phyloP scores from a whole-genome alignment of 2,329 filamentous ascomycete genomes.

The Ophiocordyceps camponoti-saundersi region DNA sequence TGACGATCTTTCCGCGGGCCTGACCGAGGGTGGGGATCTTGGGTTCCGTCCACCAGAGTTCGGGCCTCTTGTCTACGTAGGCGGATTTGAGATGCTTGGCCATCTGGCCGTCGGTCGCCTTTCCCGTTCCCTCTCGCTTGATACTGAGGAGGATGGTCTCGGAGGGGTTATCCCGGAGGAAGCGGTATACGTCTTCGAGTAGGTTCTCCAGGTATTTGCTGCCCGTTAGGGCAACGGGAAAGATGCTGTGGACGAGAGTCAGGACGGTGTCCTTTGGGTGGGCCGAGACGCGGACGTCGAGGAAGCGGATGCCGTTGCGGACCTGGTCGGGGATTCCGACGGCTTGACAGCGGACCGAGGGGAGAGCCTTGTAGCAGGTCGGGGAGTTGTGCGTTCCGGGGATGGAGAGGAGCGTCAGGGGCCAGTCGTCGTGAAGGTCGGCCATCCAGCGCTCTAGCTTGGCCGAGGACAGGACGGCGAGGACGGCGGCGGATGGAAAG shows the following conservation, averaged over 20 bases:
- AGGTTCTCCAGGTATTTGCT: constrained; percentile 63
- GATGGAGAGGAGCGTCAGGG: constrained; percentile 69
- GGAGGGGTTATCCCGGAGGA: constrained; percentile 59
- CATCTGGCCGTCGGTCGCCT: constrained; percentile 63
- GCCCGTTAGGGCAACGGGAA: constrained; percentile 73
- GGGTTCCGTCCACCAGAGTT: constrained; percentile 64
- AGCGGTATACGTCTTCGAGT: constrained; percentile 52
- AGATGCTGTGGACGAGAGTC: constrained; percentile 74
- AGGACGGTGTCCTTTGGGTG: constrained; percentile 44
- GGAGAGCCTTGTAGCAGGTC: constrained; percentile 67
- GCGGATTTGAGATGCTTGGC: constrained; percentile 54
- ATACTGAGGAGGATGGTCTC: constrained; percentile 77
- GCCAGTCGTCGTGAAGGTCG: constrained; percentile 50
- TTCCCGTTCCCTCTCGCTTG: constrained; percentile 80
- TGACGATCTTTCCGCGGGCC: constrained; percentile 64
- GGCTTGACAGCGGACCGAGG: constrained; percentile 85
- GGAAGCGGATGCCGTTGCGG: constrained; percentile 79
- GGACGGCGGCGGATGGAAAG: constrained; percentile 33
- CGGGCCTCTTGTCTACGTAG: constrained; percentile 41
- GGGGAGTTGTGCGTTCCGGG: constrained; percentile 94
- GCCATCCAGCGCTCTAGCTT: constrained; percentile 67
- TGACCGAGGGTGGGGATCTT: constrained; percentile 64
- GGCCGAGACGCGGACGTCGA: constrained; percentile 65
- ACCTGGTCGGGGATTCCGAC: constrained; percentile 64
- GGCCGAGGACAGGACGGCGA: constrained; percentile 54